A percentile compares a stretch with the other conserved stretches of the same genome.
phyloP scores from a whole-genome alignment of 2,329 filamentous ascomycete genomes.

The Scopulariopsis brevicaulis region DNA sequence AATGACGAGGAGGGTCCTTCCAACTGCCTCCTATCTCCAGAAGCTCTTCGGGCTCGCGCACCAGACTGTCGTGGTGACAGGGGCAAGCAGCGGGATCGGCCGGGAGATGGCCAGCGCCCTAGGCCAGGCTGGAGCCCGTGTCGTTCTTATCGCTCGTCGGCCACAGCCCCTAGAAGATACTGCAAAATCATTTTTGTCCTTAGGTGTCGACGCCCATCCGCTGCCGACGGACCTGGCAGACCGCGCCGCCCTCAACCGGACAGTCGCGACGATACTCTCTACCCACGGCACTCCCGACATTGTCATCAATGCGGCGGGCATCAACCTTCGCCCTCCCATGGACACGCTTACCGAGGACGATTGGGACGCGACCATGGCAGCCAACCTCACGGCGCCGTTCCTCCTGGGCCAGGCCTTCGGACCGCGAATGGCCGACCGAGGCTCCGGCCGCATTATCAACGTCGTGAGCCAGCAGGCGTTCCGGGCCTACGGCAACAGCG shows the following conservation, averaged over 20 bases:
- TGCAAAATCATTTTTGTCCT: conserved; percentile 11
- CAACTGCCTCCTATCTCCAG: conserved; percentile 12
- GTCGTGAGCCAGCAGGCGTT: conserved; percentile 19
- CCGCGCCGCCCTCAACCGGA: conserved; percentile 11
- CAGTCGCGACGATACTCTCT: conserved; percentile 4
- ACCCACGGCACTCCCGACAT: conserved; percentile 17
- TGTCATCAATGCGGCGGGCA: conserved; percentile 19
- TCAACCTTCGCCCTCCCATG: conserved; percentile 18
- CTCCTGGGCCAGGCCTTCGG: conserved; percentile 19
- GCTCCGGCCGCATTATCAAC: conserved; percentile 21
- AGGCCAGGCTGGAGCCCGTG: conserved; percentile 16
- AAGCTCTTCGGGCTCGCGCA: conserved; percentile 17
- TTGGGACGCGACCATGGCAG: conserved; percentile 18
- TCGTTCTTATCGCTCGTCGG: conserved; percentile 18
- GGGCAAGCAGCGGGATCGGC: conserved; percentile 22
- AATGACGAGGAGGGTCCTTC: not conserved
- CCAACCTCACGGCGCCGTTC: conserved; percentile 21
- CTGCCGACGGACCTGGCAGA: conserved; percentile 10
- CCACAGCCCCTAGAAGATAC: conserved; percentile 12
- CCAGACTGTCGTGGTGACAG: conserved; percentile 17
- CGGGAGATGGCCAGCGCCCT: conserved; percentile 18
- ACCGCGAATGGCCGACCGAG: conserved; percentile 17
- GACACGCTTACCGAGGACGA: conserved; percentile 13
- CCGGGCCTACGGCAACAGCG: conserved; percentile 18
- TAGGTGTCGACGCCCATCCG: conserved; percentile 13